Evolutionary conservation across 768 basidiomycete genomes (phyloP).

Genomic region (Russula emetica): DNA sequence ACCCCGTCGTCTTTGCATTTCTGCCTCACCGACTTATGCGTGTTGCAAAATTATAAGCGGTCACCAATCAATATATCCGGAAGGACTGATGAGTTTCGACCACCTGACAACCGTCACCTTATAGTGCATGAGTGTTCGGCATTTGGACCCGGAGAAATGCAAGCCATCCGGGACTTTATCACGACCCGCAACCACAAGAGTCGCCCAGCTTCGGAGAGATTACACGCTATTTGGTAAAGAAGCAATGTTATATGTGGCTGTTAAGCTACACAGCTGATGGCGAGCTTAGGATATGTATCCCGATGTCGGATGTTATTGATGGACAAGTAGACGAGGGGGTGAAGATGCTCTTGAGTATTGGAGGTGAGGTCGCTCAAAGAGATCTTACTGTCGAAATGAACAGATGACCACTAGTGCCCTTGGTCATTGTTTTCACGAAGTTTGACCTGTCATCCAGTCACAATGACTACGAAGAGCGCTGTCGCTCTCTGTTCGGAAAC

Average conservation of each 20-base stretch:
- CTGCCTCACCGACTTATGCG: not conserved
- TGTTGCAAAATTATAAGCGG: not conserved
- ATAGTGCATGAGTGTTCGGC: not conserved
- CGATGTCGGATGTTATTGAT: not conserved
- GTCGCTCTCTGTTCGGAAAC: not conserved
- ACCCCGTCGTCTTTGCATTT: not conserved
- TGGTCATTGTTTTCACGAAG: conserved; percentile 10
- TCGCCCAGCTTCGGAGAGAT: not conserved
- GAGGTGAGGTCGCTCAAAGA: conserved; percentile 3
- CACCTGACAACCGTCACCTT: not conserved
- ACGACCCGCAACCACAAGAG: not conserved
- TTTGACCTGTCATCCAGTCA: conserved; percentile 6
- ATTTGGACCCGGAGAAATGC: not conserved
- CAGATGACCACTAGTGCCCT: not conserved
- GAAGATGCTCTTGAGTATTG: not conserved
- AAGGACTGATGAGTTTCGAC: not conserved
- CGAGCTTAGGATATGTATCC: conserved; percentile 11
- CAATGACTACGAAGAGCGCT: not conserved
- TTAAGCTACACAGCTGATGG: not conserved
- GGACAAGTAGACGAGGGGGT: not conserved
- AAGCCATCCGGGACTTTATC: conserved; percentile 3
- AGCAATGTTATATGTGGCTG: not conserved
- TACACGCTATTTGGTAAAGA: conserved; percentile 18
- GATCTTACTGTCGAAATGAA: not conserved
- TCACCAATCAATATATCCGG: not conserved